Evolutionary conservation across 2,329 filamentous ascomycete species (phyloP), one percentile per base, ranked within the genome.

Genomic region (Scytalidium sp.): DNA sequence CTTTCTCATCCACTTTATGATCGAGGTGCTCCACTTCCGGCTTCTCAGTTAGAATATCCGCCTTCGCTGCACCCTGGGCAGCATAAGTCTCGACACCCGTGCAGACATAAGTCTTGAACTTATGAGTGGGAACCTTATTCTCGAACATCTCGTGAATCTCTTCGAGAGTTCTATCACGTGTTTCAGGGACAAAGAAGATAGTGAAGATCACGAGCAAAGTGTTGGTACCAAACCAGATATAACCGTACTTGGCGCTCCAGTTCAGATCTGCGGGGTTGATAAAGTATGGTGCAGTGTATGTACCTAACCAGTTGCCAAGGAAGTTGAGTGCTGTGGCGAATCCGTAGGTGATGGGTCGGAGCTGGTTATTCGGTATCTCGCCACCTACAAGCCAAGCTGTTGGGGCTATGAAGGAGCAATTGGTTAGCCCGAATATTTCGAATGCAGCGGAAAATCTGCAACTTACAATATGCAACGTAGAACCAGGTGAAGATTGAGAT

Each of bases 361-460:
- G 62, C 43, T 66, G 64, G 41, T 69, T 70, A 51, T 66, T 70
- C 2, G 69, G 69, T 27, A 67, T 64, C 53, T 73, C 70, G 20
- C 68, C 66, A 15, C 68, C 69, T 7, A 71, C 53, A 13, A 73
- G 64, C 67, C 68, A 72, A 10, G 67, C 67, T 53, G 69, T 68
- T 1, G 67, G 67, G 4, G 64, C 65, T 61, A n/a, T n/a, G 21
- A 15, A 36, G 32, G 5, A 36, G 10, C 5, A 15, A 15, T n/a
- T n/a, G 15, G 13, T 36, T 9, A 36, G 32, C 67, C 53, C 58
- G 60, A 66, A 71, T 72, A 45, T 70, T 90, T 51, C 76, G 83
- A 51, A 76, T 88, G 60, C 75, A 78, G 19, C 78, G 75, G 46
- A 93, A 25, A 87, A 91, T 64, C 82, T 90, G 50, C 90, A 88